Evolutionary conservation across 169 alveolate genomes (phyloP), one percentile per base, ranked within the genome.

Genomic region (Plasmodium yoelii): DNA sequence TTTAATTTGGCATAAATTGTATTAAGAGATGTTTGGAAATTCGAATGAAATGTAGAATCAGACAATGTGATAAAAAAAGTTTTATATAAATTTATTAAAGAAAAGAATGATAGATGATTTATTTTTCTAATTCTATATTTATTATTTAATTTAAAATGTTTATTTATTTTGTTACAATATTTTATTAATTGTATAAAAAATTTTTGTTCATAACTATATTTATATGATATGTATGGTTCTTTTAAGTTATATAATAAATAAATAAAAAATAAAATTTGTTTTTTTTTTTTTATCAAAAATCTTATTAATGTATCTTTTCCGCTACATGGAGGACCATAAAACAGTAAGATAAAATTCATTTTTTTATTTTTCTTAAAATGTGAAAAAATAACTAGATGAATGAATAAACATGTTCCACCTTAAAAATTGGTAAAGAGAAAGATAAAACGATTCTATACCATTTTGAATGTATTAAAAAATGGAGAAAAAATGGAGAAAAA

Each of bases 291-390:
- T 18, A 82, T 15, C 13, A 82, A 61, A 22, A 10, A 19, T 19
- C 67, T 82, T 67, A 82, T 82, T n/a, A 82, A 68, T 19, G 71
- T 68, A 34, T 82, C 90, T 51, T 82, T 82, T 24, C 90, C 90
- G 42, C 90, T 82, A 60, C 90, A 82, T 49, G 90, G 90, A 3
- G 22, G 39, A 1, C 90, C 90, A 67, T 82, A 82, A 67, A 82
- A 82, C 61, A 82, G 15, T 19, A 82, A 28, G 34, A 47, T 12
- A 18, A 46, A 68, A 15, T 82, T 82, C 90, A 82, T 82, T 60
- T 24, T 70, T 15, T 26, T 4, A 61, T 61, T 18, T 61, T n/a
- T n/a, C n/a, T 22, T 24, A n/a, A 63, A 39, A 18, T 49, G 13
- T 15, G 46, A 49, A 5, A 57, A 39, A 12, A 59, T 74, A 7